These are phyloP conservation scores for Phaseolus coccineus DNA, from an alignment of 331 rosid species.

Conservation along the genomic window DNA sequence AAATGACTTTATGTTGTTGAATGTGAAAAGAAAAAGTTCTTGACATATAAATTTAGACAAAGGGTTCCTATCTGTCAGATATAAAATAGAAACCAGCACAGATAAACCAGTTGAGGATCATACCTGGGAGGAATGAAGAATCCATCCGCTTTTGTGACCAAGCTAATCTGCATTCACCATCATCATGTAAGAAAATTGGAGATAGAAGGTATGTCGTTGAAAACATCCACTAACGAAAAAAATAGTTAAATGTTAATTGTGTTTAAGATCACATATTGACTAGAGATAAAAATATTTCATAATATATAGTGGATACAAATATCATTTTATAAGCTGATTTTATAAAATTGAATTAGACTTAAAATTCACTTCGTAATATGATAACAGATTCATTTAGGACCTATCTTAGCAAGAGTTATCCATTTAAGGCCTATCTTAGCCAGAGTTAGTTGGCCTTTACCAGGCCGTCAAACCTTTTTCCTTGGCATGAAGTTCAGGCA, in stretches of 20 bases:
- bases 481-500: background rate
- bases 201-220: background rate
- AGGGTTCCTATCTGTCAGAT: background rate
- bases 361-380: too few relatives aligned
- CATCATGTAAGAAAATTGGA: background rate
- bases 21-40: background rate
- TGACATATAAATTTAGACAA: background rate
- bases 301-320: too few relatives aligned
- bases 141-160: slow-evolving; percentile 65
- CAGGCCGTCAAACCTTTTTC: too few relatives aligned
- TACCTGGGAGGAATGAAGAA: slow-evolving; percentile 79
- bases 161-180: slow-evolving; percentile 56
- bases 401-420: too few relatives aligned
- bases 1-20: background rate
- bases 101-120: background rate
- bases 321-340: too few relatives aligned
- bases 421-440: too few relatives aligned
- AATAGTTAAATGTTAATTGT: background rate
- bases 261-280: too few relatives aligned
- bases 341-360: too few relatives aligned
- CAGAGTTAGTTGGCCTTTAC: too few relatives aligned
- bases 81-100: background rate
- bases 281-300: too few relatives aligned
- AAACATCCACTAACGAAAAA: background rate
- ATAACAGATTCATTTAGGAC: too few relatives aligned